Evolutionary conservation across 1,284 basidiomycete genomes (phyloP).

Genomic region (Ganoderma sp.): DNA sequence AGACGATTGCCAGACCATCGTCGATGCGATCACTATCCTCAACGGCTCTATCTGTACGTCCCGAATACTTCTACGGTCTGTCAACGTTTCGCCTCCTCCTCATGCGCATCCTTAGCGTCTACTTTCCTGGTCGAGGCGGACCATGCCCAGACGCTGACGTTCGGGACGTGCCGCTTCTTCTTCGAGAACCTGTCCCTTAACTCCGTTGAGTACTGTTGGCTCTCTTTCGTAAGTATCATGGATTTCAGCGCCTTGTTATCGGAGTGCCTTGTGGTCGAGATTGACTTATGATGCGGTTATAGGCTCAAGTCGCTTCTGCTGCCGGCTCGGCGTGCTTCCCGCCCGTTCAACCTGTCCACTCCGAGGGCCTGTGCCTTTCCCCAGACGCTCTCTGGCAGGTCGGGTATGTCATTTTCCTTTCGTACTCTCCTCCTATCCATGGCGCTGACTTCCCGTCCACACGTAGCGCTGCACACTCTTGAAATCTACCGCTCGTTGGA

Average conservation of each 20-base stretch:
- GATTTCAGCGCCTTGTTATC: neutral
- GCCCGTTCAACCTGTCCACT: conserved; percentile 33
- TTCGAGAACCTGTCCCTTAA: conserved; percentile 35
- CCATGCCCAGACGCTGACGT: conserved; percentile 37
- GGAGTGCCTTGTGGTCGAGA: neutral
- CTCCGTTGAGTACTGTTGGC: conserved; percentile 39
- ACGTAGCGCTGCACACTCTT: conserved; percentile 3
- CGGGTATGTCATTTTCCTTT: conserved; percentile 28
- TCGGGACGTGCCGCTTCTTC: conserved; percentile 40
- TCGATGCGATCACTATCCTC: conserved; percentile 33
- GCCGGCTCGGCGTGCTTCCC: conserved; percentile 37
- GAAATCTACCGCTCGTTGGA: neutral
- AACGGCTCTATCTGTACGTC: conserved; percentile 28
- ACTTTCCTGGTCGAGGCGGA: conserved; percentile 37
- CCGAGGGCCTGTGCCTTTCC: conserved; percentile 34
- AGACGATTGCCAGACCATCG: conserved; percentile 32
- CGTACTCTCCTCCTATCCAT: neutral
- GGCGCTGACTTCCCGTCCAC: neutral
- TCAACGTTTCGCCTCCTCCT: neutral
- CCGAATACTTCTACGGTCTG: neutral
- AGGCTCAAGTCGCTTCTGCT: conserved; percentile 32
- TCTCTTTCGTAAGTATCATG: conserved; percentile 30
- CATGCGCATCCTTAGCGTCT: conserved; percentile 26
- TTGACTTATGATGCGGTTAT: neutral
- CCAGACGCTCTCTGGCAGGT: conserved; percentile 32